These are phyloP conservation scores for Xylona heveae DNA, from an alignment of 495 filamentous ascomycete species.

Conservation along the genomic window DNA sequence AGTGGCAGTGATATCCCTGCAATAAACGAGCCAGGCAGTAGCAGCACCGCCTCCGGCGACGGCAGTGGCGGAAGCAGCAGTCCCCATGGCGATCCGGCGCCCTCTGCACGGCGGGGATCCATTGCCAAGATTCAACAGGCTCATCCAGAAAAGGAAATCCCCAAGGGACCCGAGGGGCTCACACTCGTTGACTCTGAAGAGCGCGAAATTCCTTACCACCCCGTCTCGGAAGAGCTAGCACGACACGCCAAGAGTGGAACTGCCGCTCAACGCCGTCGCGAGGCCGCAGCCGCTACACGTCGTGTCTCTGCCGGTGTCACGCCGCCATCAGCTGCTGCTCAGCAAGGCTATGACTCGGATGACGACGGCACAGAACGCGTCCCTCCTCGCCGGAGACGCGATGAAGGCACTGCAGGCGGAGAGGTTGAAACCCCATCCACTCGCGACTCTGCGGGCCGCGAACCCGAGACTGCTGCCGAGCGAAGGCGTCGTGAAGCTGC, in stretches of 20 bases:
- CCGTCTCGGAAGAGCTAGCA: slow-evolving; percentile 3
- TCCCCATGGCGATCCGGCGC: no score
- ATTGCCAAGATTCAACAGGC: not conserved
- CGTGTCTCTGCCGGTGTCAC: no score
- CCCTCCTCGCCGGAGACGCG: not conserved
- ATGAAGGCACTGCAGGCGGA: no score
- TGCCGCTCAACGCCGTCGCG: slow-evolving; percentile 5
- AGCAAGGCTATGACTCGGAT: slow-evolving; percentile 4
- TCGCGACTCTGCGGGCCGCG: not conserved
- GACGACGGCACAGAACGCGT: slow-evolving; percentile 5
- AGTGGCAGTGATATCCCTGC: no score
- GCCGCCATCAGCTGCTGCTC: not conserved
- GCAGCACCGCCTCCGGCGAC: no score
- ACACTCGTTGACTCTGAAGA: not conserved
- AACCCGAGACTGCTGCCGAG: slow-evolving; percentile 4
- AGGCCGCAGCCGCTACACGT: no score
- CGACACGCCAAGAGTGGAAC: not conserved
- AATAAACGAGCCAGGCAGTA: no score
- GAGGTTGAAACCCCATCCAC: no score
- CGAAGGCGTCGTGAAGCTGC: slow-evolving; percentile 6
- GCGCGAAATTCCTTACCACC: slow-evolving; percentile 3
- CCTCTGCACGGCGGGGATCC: no score
- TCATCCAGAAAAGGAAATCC: not conserved
- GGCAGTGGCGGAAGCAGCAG: no score
- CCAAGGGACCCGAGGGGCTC: not conserved